These are phyloP conservation scores for Stagonosporopsis tanaceti DNA, from an alignment of 2,329 filamentous ascomycete genomes.

Conservation along the genomic window DNA sequence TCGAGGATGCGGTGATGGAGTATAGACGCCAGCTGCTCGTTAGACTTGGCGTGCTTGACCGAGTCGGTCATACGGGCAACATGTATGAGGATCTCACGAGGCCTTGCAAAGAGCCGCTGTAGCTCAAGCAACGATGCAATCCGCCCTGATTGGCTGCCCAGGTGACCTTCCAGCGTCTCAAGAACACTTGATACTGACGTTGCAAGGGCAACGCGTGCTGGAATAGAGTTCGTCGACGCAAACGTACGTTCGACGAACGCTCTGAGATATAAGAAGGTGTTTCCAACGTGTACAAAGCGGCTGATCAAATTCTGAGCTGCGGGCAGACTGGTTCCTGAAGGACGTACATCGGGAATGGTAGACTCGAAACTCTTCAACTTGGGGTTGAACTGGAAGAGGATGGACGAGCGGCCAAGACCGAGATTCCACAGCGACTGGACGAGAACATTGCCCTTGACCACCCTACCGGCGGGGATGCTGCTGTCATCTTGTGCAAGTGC, in stretches of 20 bases:
- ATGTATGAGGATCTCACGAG: slow-evolving; percentile 62
- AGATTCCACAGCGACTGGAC: slow-evolving; percentile 68
- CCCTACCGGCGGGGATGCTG: slow-evolving; percentile 49
- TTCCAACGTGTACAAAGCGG: slow-evolving; percentile 52
- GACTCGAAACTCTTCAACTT: slow-evolving; percentile 62
- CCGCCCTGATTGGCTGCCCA: slow-evolving; percentile 38
- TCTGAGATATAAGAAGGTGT: slow-evolving; percentile 44
- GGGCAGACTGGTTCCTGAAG: slow-evolving; percentile 60
- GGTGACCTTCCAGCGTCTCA: slow-evolving; percentile 51
- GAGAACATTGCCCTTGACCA: slow-evolving; percentile 49
- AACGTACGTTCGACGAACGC: slow-evolving; percentile 50
- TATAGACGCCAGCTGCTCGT: slow-evolving; percentile 50
- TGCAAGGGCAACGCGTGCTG: slow-evolving; percentile 53
- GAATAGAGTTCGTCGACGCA: slow-evolving; percentile 43
- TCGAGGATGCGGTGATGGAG: slow-evolving; percentile 51
- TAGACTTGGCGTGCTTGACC: slow-evolving; percentile 54
- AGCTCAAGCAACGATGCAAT: slow-evolving; percentile 53
- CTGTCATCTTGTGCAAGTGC: slow-evolving; percentile 55
- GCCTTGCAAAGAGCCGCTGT: slow-evolving; percentile 52
- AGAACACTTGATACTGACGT: slow-evolving; percentile 51
- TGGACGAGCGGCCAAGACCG: slow-evolving; percentile 74
- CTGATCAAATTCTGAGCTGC: slow-evolving; percentile 62
- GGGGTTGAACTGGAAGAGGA: slow-evolving; percentile 71
- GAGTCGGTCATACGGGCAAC: slow-evolving; percentile 59
- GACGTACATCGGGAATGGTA: slow-evolving; percentile 53